Base-by-base conservation (phyloP, 1,139 yeast genomes). In the Hyphopichia pseudoburtonii region DNA sequence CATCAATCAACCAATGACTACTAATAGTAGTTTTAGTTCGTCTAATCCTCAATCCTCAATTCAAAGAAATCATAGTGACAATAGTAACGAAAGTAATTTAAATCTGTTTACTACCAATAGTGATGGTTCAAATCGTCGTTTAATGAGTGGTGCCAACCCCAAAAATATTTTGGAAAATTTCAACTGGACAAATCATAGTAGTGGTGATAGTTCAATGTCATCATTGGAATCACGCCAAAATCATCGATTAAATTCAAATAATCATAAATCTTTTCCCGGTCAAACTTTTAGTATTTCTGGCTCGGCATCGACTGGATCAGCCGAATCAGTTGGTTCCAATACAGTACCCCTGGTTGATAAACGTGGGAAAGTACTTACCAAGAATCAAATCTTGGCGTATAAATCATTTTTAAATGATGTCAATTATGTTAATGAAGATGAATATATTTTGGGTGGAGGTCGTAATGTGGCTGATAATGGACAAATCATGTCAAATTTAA, bases 321-420 rank as follows among this genome's bases (percentile, higher is more conserved):
- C 29, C 11, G 18, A 12, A 4, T 16, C 15, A n/a, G 11, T 19
- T 8, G 15, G 17, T 3, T 9, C 23, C 10, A 11, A 16, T 6
- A 14, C 30, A 10, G 8, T n/a, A 5, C 18, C 30, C 17, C 7
- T 6, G 18, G 23, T 16, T 8, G 21, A 21, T 15, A 31, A 24
- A 24, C 34, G 11, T 8, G 23, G 28, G 3, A 31, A 24, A 24
- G 4, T 24, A 6, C 24, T 33, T 7, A 33, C 30, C 22, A 33
- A 33, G 17, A 28, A 33, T 28, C 36, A 33, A 22, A 22, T 33
- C 15, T 25, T 33, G 15, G 36, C 36, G 12, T 33, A 33, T 17
- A 33, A 46, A 35, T 60, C 66, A 28, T 63, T 55, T 41, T 47
- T 62, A 21, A 58, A 51, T 33, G 57, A 60, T 43, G 50, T 62